A percentile compares a stretch with the other conserved stretches of the same genome.
Evolutionary conservation across 768 basidiomycete genomes (phyloP).

Genomic region (Boletus fagicola): DNA sequence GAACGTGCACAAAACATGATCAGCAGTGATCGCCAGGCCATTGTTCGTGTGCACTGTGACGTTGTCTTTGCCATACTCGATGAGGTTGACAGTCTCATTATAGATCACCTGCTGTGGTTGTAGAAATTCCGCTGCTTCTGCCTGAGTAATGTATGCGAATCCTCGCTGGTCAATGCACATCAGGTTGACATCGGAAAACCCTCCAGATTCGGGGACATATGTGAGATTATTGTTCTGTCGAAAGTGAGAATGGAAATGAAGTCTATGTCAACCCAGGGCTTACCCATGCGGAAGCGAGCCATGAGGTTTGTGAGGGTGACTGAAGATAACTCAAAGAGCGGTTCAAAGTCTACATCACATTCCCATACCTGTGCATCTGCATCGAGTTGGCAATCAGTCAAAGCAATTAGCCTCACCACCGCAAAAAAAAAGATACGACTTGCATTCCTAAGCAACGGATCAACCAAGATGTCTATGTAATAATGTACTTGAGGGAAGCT

Average conservation of each 20-base stretch:
- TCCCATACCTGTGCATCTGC: slow-evolving; percentile 30
- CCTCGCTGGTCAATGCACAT: slow-evolving; percentile 62
- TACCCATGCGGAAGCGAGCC: slow-evolving; percentile 64
- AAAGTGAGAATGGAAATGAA: slow-evolving; percentile 1
- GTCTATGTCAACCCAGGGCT: slow-evolving; percentile 2
- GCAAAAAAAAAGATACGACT: neutral
- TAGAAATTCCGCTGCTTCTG: slow-evolving; percentile 57
- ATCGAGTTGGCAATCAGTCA: neutral
- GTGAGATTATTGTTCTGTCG: slow-evolving; percentile 63
- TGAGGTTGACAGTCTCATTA: slow-evolving; percentile 48
- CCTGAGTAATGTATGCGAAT: slow-evolving; percentile 55
- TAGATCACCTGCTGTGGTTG: slow-evolving; percentile 44
- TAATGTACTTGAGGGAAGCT: too few species aligned
- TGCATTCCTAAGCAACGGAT: too few species aligned
- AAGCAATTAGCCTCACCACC: neutral
- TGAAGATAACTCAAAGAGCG: slow-evolving; percentile 39
- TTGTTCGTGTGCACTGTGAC: slow-evolving; percentile 48
- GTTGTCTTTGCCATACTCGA: slow-evolving; percentile 44
- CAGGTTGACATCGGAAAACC: slow-evolving; percentile 54
- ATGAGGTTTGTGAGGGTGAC: slow-evolving; percentile 61
- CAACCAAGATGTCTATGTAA: too few species aligned
- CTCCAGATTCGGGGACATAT: slow-evolving; percentile 47
- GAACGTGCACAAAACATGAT: slow-evolving; percentile 66
- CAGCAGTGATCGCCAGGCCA: slow-evolving; percentile 45
- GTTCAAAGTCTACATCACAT: neutral